Conservation (phyloP, 495 filamentous ascomycete genomes). For the Xanthoparmelia taractica region DNA sequence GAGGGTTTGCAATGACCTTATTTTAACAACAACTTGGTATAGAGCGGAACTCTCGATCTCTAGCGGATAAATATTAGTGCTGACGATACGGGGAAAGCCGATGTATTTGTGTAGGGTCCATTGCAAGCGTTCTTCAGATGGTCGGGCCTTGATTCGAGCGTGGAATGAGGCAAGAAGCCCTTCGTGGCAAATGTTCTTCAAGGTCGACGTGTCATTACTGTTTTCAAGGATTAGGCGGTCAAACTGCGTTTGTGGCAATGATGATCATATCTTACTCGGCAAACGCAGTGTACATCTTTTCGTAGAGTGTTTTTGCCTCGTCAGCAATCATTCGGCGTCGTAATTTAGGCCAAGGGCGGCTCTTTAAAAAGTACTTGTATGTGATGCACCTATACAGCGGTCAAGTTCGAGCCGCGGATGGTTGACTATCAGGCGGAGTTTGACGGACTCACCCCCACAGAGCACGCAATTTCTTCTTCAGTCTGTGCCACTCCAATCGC, state of each 20-base stretch:
- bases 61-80: conserved; percentile 49
- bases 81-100: conserved; percentile 51
- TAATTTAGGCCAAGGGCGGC: conserved; percentile 41
- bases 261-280: conserved; percentile 44
- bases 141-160: conserved; percentile 49
- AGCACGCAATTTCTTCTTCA: conserved; percentile 37
- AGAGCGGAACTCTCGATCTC: conserved; percentile 42
- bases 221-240: conserved; percentile 4
- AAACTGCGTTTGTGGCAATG: not conserved
- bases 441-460: conserved; percentile 34
- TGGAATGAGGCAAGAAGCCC: conserved; percentile 51
- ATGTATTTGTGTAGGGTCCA: conserved; percentile 65
- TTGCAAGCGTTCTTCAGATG: conserved; percentile 40
- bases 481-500: conserved; percentile 41
- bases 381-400: conserved; percentile 25
- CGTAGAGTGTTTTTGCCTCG: conserved; percentile 53
- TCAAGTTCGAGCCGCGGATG: not conserved
- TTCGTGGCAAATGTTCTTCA: conserved; percentile 52
- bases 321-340: conserved; percentile 37
- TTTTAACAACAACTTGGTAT: conserved; percentile 65
- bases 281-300: conserved; percentile 62
- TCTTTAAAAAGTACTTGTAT: conserved; percentile 38
- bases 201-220: conserved; percentile 50
- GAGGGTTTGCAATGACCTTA: conserved; percentile 60
- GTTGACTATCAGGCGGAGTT: not conserved